Percentiles rank a stretch among this genome's conserved stretches.
These are phyloP conservation scores for Tylopilus sp. DNA, from an alignment of 1,284 basidiomycete species.

Conservation along the genomic window DNA sequence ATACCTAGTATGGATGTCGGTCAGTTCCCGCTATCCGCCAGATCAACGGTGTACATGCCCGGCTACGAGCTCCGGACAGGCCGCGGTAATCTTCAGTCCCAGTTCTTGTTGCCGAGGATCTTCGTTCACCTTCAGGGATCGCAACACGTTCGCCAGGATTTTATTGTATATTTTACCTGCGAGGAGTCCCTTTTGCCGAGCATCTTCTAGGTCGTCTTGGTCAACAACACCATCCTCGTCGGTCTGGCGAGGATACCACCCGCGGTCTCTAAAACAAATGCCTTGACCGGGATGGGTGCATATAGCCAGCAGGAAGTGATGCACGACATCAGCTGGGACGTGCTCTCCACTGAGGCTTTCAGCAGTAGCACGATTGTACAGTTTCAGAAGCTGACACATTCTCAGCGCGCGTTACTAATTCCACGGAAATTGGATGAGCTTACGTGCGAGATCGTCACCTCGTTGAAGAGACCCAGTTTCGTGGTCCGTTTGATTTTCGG, in stretches of 20 bases:
- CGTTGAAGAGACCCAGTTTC: constrained; percentile 67
- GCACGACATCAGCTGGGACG: constrained; percentile 75
- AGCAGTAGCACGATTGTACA: constrained; percentile 57
- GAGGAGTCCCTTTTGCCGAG: constrained; percentile 28
- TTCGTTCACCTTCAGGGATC: constrained; percentile 74
- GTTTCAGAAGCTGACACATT: constrained; percentile 52
- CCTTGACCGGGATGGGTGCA: constrained; percentile 81
- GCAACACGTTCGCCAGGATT: constrained; percentile 74
- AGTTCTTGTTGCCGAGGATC: constrained; percentile 85
- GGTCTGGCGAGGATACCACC: constrained; percentile 82
- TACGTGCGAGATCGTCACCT: constrained; percentile 60
- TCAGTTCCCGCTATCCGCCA: not conserved
- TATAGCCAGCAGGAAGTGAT: constrained; percentile 87
- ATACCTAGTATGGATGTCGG: constrained; percentile 46
- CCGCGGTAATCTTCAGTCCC: constrained; percentile 69
- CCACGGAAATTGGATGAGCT: constrained; percentile 11
- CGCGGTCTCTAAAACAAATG: constrained; percentile 84
- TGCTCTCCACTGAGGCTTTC: constrained; percentile 54
- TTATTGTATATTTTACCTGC: constrained; percentile 75
- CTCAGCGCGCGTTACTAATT: not conserved
- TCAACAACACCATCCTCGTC: constrained; percentile 27
- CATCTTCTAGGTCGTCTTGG: constrained; percentile 24
- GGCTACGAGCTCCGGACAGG: constrained; percentile 84
- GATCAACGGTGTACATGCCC: constrained; percentile 45
- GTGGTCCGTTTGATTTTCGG: constrained; percentile 61